These are phyloP conservation scores for Teratosphaeria pseudoeucalypti DNA, from an alignment of 2,329 filamentous ascomycete genomes.

Conservation along the genomic window DNA sequence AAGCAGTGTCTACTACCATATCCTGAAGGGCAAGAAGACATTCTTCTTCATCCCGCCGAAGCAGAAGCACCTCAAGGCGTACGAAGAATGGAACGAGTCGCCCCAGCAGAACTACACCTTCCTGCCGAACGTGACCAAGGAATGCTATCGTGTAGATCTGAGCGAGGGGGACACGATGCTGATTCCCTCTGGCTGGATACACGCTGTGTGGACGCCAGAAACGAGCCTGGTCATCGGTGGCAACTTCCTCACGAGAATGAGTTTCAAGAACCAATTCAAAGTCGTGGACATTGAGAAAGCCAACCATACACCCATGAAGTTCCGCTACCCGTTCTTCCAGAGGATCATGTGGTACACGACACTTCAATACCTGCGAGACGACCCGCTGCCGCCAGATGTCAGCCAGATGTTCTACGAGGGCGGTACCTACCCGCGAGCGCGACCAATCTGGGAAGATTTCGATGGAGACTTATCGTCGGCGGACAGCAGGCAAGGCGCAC, in stretches of 20 bases:
- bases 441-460: conserved; percentile 49
- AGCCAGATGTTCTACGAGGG: conserved; percentile 46
- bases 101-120: conserved; percentile 57
- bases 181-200: conserved; percentile 62
- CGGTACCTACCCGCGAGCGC: conserved; percentile 44
- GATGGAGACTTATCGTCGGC: conserved; percentile 41
- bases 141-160: conserved; percentile 57
- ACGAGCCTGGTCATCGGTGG: conserved; percentile 62
- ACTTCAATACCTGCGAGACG: conserved; percentile 53
- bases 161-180: conserved; percentile 59
- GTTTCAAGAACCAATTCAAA: conserved; percentile 57
- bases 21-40: conserved; percentile 57
- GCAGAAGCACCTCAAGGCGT: conserved; percentile 57
- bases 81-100: conserved; percentile 61
- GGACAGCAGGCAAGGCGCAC: conserved; percentile 38
- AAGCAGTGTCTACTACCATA: conserved; percentile 61
- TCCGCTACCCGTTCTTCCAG: conserved; percentile 59
- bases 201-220: conserved; percentile 60
- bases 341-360: conserved; percentile 59
- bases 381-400: conserved; percentile 50
- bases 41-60: conserved; percentile 64
- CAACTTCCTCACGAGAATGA: conserved; percentile 56
- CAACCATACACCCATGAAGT: conserved; percentile 55
- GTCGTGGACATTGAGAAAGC: conserved; percentile 57
- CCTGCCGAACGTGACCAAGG: conserved; percentile 52